These are phyloP conservation scores for Phytopythium aichiense DNA, from an alignment of 352 stramenopile genomes.

Conservation along the genomic window DNA sequence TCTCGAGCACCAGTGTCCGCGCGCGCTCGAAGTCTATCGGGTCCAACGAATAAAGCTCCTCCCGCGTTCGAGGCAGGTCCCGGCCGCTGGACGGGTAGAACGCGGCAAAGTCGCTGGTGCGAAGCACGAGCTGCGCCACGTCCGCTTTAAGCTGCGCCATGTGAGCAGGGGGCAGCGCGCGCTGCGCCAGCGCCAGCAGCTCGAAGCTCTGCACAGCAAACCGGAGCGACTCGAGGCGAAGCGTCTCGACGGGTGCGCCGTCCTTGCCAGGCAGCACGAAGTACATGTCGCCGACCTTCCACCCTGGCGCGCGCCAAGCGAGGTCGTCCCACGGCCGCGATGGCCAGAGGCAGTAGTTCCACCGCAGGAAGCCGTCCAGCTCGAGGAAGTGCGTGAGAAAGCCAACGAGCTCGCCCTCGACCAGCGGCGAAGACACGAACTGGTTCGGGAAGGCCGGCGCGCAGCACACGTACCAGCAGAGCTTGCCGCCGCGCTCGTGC, in stretches of 20 bases:
- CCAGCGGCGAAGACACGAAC: conserved; percentile 71
- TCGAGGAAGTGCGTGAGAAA: conserved; percentile 77
- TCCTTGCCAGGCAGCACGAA: conserved; percentile 69
- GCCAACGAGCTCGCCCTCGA: conserved; percentile 69
- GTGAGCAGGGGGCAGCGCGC: conserved; percentile 27
- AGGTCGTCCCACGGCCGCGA: conserved; percentile 52
- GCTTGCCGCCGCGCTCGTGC: conserved; percentile 46
- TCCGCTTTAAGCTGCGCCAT: conserved; percentile 53
- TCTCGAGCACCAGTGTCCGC: conserved; percentile 56
- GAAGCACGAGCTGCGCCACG: conserved; percentile 51
- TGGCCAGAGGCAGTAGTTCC: conserved; percentile 80
- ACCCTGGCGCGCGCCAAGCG: conserved; percentile 53
- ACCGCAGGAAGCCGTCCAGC: conserved; percentile 77
- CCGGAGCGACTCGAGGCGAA: conserved; percentile 65
- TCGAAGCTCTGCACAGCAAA: conserved; percentile 69
- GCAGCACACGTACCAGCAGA: conserved; percentile 84
- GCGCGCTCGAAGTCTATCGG: conserved; percentile 61
- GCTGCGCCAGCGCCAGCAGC: conserved; percentile 42
- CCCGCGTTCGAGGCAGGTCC: conserved; percentile 16
- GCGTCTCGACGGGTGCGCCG: conserved; percentile 60
- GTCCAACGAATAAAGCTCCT: conserved; percentile 72
- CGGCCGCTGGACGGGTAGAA: conserved; percentile 31
- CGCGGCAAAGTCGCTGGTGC: conserved; percentile 52
- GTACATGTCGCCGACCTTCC: conserved; percentile 83
- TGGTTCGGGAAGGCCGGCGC: conserved; percentile 65